Conservation (phyloP, 2,329 filamentous ascomycete species). For the Fusarium domesticum region DNA sequence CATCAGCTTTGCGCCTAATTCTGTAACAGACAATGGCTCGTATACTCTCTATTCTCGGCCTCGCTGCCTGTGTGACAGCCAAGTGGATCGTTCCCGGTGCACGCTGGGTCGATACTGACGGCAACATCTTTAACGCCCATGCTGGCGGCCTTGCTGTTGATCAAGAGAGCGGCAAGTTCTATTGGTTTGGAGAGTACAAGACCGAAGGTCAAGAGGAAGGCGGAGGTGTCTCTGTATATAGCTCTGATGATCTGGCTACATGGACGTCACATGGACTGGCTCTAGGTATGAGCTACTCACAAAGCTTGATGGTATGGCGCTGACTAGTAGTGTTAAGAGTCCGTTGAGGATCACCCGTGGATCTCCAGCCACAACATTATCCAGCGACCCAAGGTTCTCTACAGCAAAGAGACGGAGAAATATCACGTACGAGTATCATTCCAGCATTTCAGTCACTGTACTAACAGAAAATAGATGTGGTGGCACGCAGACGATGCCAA, state of each 20-base stretch:
- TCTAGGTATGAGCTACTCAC: conserved; percentile 39
- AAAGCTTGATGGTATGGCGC: fast-evolving
- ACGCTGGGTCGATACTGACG: conserved; percentile 58
- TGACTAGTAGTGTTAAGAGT: conserved; percentile 32
- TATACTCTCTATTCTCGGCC: conserved; percentile 4
- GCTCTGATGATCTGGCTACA: conserved; percentile 57
- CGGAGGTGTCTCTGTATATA: conserved; percentile 59
- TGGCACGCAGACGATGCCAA: conserved; percentile 60
- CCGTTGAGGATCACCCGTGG: conserved; percentile 52
- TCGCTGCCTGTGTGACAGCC: conserved; percentile 19
- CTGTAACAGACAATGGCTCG: neutral
- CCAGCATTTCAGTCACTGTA: fast-evolving
- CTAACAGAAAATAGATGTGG: conserved; percentile 44
- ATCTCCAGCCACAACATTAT: conserved; percentile 57
- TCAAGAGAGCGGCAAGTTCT: conserved; percentile 52
- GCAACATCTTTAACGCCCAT: conserved; percentile 59
- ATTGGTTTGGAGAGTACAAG: conserved; percentile 62
- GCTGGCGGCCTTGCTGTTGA: conserved; percentile 56
- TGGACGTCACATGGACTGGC: conserved; percentile 58
- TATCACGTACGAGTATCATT: conserved; percentile 47
- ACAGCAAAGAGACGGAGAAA: conserved; percentile 50
- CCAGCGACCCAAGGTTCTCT: conserved; percentile 60
- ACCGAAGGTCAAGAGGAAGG: conserved; percentile 55
- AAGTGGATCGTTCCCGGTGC: conserved; percentile 59
- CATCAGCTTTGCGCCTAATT: neutral